phyloP scores from a whole-genome alignment of 1,139 yeast genomes.

The Yamadazyma atlantica region DNA sequence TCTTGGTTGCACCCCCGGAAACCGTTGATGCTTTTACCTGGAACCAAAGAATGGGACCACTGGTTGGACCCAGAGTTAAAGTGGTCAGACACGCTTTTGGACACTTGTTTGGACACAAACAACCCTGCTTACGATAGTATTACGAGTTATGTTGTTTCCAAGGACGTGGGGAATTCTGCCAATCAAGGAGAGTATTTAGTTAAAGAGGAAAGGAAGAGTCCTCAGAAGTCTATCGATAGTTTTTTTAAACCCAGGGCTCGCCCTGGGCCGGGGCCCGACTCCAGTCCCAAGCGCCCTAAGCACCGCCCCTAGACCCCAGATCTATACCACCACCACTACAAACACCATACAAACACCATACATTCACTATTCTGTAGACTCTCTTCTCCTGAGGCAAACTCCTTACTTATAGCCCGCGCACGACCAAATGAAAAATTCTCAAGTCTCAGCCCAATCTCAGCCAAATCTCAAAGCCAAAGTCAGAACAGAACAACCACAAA shows the following conservation, averaged over 20 bases:
- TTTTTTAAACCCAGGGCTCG: constrained; percentile 27
- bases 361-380: too few relatives aligned
- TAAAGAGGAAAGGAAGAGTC: constrained; percentile 21
- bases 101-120: constrained; percentile 33
- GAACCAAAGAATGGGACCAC: constrained; percentile 49
- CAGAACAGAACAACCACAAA: background rate
- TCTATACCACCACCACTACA: too few relatives aligned
- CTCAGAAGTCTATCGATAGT: constrained; percentile 26
- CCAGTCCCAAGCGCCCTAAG: too few relatives aligned
- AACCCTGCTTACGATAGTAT: constrained; percentile 44
- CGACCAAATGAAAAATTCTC: too few relatives aligned
- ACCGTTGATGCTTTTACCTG: constrained; percentile 69
- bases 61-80: constrained; percentile 60
- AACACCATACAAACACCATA: too few relatives aligned
- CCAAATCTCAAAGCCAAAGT: background rate
- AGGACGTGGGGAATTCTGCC: constrained; percentile 63
- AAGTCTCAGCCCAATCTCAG: too few relatives aligned
- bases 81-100: constrained; percentile 38
- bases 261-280: constrained; percentile 6
- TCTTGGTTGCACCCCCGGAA: constrained; percentile 75
- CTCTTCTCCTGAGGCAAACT: too few relatives aligned
- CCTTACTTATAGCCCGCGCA: too few relatives aligned
- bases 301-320: too few relatives aligned
- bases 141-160: constrained; percentile 55
- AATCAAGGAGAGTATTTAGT: constrained; percentile 49